Evolutionary conservation across 139 green algal species (phyloP), one percentile per base, ranked within the genome.

Genomic region (Micractinium conductrix): DNA sequence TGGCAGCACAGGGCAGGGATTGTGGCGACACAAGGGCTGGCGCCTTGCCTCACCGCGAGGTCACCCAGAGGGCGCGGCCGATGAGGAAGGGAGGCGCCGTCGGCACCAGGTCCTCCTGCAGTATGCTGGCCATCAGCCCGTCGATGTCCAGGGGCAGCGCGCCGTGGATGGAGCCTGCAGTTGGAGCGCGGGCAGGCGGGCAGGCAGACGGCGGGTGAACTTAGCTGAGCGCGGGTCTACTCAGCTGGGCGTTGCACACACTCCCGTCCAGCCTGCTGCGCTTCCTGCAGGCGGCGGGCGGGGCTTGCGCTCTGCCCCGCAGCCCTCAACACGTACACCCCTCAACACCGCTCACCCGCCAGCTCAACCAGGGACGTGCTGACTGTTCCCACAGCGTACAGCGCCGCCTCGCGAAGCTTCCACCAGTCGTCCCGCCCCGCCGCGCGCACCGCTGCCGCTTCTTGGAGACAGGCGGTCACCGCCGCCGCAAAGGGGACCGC

Each of bases 351-450:
- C 45, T 17, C 24, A 24, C 26, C 43, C 26, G 78, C 63, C 35
- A 79, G 45, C 86, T 87, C 83, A 48, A 87, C 37, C 24, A 95
- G 30, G 3, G 80, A 53, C 28, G 94, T 87, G 19, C 83, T 84
- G 8, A 90, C 81, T 1, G 80, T 69, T 24, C 93, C 95, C 42
- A 96, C 70, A 0, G 93, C 94, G n/a, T 95, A 84, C 82, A 98
- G 87, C 1, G 90, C 87, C 4, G 94, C 95, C 65, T 98, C 95
- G 4, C 93, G 88, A 76, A 93, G 48, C 63, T 86, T 78, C 95
- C 95, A 98, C 93, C 95, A 98, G 28, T 80, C 80, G 5, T 74
- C 42, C 38, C 90, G 83, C 30, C 87, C 84, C 19, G 88, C 62
- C 4, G 86, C 76, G 79, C 37, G 48, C 16, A 81, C 86, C 9